Evolutionary conservation across 2,329 filamentous ascomycete species (phyloP), one percentile per base, ranked within the genome.

Genomic region (Arthrobotrys entomopaga): DNA sequence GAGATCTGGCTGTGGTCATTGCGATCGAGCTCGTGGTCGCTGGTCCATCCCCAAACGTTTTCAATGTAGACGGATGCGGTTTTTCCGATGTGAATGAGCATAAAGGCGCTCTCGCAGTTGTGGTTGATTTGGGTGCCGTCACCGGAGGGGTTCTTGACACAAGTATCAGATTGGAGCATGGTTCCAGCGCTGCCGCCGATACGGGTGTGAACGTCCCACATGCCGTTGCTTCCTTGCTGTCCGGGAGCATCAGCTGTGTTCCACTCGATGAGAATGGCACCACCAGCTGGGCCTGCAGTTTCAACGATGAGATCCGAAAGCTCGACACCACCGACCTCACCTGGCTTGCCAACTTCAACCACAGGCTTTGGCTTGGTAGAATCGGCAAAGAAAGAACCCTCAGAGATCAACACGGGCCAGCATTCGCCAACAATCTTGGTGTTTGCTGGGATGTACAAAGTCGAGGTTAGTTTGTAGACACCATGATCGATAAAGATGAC

Each of bases 141-240:
- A 38, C 58, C 77, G 79, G 77, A 20, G 64, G 83, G 79, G 53
- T 83, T 80, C 86, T 96, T 96, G 81, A 87, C 82, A 84, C 93
- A 97, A 65, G 85, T 89, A 81, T 91, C 86, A 16, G 89, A 90
- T 82, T 96, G 91, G 15, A 98, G 86, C 77, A 91, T 83, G 26
- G 93, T 96, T 73, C 94, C 94, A 3, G 91, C 89, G 64, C 90
- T 89, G 49, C 95, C 95, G 78, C 93, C 94, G 78, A 99, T 87
- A 80, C 95, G 92, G 83, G 95, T 90, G 84, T 99, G 95, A n/a
- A 93, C 89, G 79, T 99, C 95, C 91, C 93, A 99, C 80, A 90
- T 84, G 13, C 86, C 88, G 2, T 83, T 83, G 1, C 85, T 84
- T 40, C 83, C 83, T 40, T 61, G 78, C 1, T 67, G 57, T 4